phyloP scores from a whole-genome alignment of 176 grass and related monocot species.

The Juncus effusus region DNA sequence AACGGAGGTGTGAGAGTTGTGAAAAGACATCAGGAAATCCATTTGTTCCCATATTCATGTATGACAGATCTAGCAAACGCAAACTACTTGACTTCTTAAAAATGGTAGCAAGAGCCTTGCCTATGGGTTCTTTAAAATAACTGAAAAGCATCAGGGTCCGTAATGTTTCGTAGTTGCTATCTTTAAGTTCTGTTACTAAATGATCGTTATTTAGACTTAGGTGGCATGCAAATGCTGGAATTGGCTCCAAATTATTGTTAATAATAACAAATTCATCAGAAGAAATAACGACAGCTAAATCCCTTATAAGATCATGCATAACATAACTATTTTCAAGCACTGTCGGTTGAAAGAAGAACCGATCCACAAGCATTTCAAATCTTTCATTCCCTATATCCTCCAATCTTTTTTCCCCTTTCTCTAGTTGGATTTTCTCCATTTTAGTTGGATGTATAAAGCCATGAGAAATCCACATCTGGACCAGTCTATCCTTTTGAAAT shows the following conservation, averaged over 20 bases:
- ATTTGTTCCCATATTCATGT: slow-evolving; percentile 2
- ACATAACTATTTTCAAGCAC: too few relatives aligned
- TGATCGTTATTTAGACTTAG: slow-evolving; percentile 19
- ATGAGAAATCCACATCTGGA: slow-evolving; percentile 52
- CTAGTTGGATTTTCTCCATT: background rate
- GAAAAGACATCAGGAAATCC: background rate
- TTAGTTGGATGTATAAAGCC: slow-evolving; percentile 21
- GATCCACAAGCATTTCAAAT: slow-evolving; percentile 25
- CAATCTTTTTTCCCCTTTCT: background rate
- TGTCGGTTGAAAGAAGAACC: too few relatives aligned
- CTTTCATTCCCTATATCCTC: slow-evolving; percentile 15
- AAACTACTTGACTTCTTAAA: slow-evolving; percentile 9
- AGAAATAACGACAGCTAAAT: slow-evolving; percentile 25
- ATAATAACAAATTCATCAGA: slow-evolving; percentile 20
- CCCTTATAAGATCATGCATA: slow-evolving; percentile 36
- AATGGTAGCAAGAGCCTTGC: slow-evolving; percentile 16
- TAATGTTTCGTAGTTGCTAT: background rate
- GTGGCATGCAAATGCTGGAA: slow-evolving; percentile 4
- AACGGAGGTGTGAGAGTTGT: slow-evolving; percentile 18
- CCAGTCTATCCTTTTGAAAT: slow-evolving; percentile 36
- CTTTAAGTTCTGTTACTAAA: background rate
- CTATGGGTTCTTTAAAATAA: slow-evolving; percentile 10
- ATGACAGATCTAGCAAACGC: slow-evolving; percentile 31
- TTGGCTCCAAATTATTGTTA: background rate
- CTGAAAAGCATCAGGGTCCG: slow-evolving; percentile 35